These are phyloP conservation scores for Sclerotinia nivalis DNA, from an alignment of 2,329 filamentous ascomycete genomes.

Conservation along the genomic window DNA sequence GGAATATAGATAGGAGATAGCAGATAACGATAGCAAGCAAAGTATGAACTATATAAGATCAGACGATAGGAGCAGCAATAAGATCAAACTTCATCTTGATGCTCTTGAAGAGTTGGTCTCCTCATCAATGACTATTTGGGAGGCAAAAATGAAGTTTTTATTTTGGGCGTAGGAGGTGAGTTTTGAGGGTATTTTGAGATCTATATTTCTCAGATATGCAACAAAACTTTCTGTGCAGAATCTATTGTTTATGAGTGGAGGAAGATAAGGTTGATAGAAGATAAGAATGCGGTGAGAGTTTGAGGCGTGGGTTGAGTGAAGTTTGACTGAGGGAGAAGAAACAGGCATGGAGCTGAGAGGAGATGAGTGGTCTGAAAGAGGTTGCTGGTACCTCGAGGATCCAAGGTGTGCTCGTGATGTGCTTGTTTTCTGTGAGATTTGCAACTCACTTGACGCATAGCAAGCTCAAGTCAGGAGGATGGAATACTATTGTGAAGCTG, in stretches of 20 bases:
- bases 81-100: neutral
- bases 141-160: neutral
- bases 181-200: neutral
- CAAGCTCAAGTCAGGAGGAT: neutral
- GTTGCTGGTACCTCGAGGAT: neutral
- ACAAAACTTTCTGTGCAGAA: neutral
- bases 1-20: neutral
- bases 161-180: neutral
- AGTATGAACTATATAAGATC: neutral
- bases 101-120: neutral
- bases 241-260: neutral
- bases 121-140: neutral
- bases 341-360: neutral
- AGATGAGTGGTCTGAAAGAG: neutral
- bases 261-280: neutral
- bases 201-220: neutral
- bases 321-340: neutral
- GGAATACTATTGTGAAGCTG: too few species aligned
- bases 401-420: neutral
- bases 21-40: neutral
- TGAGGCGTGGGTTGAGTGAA: neutral
- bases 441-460: accelerated
- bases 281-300: neutral
- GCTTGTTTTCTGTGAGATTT: neutral
- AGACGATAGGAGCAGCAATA: neutral